Conservation (phyloP, 768 basidiomycete species). For the Cystobasidium tubakii region DNA sequence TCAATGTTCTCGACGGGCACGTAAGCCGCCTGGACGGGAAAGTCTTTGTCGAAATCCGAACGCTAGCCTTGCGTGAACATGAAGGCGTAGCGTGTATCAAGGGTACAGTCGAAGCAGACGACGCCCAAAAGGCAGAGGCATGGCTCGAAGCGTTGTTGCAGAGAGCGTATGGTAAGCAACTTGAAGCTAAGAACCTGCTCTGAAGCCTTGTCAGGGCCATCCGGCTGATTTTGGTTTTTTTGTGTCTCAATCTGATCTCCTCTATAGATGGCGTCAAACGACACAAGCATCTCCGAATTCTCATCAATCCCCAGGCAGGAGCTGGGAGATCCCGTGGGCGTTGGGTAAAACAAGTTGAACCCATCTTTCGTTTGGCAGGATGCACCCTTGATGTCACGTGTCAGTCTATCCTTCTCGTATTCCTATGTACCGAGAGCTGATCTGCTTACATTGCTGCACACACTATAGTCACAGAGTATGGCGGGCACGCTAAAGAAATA, state of each 20-base stretch:
- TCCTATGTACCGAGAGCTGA: neutral
- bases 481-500: constrained; percentile 64
- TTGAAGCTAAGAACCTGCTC: neutral
- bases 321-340: constrained; percentile 62
- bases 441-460: neutral
- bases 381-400: constrained; percentile 62
- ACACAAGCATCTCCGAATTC: constrained; percentile 57
- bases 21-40: neutral
- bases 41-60: constrained; percentile 52
- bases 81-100: constrained; percentile 54
- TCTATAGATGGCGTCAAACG: constrained; percentile 40
- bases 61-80: constrained; percentile 54
- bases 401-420: constrained; percentile 50
- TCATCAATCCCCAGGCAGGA: constrained; percentile 79
- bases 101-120: constrained; percentile 53
- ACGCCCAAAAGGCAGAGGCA: constrained; percentile 50
- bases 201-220: neutral
- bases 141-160: constrained; percentile 60
- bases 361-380: constrained; percentile 64
- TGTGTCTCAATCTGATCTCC: neutral
- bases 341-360: constrained; percentile 61
- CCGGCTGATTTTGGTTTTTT: neutral
- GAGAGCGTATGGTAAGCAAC: constrained; percentile 48
- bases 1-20: constrained; percentile 19
- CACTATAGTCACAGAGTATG: constrained; percentile 59